These are phyloP conservation scores for Spencermartinsiella ligniputridi DNA, from an alignment of 1,139 yeast genomes.

Conservation along the genomic window DNA sequence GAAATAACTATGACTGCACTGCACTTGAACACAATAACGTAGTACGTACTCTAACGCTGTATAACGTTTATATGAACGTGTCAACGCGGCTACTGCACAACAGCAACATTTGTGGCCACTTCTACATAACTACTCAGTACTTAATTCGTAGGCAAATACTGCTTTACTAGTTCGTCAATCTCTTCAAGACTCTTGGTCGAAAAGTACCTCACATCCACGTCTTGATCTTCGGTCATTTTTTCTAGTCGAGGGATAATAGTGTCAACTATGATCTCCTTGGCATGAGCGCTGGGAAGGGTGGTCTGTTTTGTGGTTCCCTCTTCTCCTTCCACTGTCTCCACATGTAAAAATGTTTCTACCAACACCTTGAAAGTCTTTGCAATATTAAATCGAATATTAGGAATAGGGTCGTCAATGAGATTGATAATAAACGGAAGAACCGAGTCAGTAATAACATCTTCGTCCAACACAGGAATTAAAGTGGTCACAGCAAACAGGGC, in stretches of 20 bases:
- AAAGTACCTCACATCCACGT: constrained; percentile 85
- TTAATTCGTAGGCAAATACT: constrained; percentile 2
- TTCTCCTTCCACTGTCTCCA: constrained; percentile 12
- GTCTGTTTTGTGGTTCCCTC: constrained; percentile 13
- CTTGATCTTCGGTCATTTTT: constrained; percentile 64
- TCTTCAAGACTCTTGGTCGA: constrained; percentile 51
- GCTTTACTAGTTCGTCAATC: constrained; percentile 22
- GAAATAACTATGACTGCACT: neutral
- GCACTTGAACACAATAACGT: no score
- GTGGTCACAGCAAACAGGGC: constrained; percentile 83
- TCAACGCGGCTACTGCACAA: no score
- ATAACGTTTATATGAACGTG: no score
- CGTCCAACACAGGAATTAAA: constrained; percentile 53
- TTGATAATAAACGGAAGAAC: constrained; percentile 76
- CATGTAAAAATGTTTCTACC: constrained; percentile 46
- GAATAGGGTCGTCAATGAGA: constrained; percentile 74
- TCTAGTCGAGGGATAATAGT: constrained; percentile 64
- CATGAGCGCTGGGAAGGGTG: constrained; percentile 10
- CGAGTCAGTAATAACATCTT: constrained; percentile 53
- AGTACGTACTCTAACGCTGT: no score
- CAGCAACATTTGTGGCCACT: no score
- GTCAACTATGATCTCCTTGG: constrained; percentile 44
- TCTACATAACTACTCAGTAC: constrained; percentile 1
- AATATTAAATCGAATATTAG: constrained; percentile 91
- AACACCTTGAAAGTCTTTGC: constrained; percentile 75